phyloP scores from a whole-genome alignment of 495 filamentous ascomycete species.

The Sabuloglossum arenarium region DNA sequence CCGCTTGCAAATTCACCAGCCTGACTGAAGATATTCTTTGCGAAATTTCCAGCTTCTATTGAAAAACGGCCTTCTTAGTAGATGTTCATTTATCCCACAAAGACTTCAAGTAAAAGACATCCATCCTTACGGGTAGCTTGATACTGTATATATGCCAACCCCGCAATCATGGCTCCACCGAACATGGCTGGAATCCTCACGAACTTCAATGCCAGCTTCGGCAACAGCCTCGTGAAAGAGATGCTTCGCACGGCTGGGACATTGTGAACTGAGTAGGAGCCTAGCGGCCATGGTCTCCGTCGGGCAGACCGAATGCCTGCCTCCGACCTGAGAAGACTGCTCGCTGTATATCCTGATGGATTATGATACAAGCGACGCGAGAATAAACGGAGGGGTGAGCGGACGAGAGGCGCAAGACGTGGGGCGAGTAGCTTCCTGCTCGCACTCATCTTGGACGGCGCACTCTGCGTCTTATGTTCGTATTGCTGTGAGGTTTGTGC shows the following conservation, averaged over 20 bases:
- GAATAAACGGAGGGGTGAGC: conserved; percentile 25
- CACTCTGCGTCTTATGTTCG: not conserved
- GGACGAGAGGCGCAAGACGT: conserved; percentile 43
- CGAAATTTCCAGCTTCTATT: conserved; percentile 75
- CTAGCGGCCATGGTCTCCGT: conserved; percentile 50
- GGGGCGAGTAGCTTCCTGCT: conserved; percentile 65
- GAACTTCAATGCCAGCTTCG: conserved; percentile 74
- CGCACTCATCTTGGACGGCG: conserved; percentile 51
- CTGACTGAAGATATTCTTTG: conserved; percentile 52
- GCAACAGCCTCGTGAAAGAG: conserved; percentile 72
- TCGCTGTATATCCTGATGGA: conserved; percentile 30
- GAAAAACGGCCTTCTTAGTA: conserved; percentile 12
- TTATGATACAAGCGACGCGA: conserved; percentile 45
- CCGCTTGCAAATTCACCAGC: conserved; percentile 45
- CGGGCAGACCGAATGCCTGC: conserved; percentile 33
- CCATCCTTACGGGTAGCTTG: conserved; percentile 61
- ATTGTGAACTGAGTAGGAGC: conserved; percentile 62
- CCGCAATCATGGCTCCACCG: conserved; percentile 69
- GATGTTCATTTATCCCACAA: not conserved
- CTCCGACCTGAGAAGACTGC: conserved; percentile 49
- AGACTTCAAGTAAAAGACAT: not conserved
- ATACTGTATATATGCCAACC: conserved; percentile 83
- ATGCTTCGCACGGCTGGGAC: conserved; percentile 65
- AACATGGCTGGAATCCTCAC: conserved; percentile 73
- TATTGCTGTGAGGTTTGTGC: not conserved